Conservation (phyloP, 768 basidiomycete genomes). For the Leccinum arenicola region DNA sequence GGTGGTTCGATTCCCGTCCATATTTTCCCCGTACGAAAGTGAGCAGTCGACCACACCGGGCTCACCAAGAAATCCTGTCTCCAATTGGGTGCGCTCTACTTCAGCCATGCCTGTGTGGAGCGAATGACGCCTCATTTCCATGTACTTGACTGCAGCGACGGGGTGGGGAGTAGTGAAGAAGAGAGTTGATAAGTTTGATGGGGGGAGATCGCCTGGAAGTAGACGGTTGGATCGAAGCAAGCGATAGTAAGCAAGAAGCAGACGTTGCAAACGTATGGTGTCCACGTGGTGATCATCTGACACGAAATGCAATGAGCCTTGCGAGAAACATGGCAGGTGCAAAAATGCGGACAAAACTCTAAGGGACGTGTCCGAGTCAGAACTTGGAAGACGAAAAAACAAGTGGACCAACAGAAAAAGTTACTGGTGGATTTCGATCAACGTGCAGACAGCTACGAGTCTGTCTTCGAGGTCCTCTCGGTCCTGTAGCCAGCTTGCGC, state of each 20-base stretch:
- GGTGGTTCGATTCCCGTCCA: conserved; percentile 35
- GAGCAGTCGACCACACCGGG: conserved; percentile 57
- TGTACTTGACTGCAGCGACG: conserved; percentile 59
- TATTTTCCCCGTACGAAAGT: conserved; percentile 49
- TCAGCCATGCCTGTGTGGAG: conserved; percentile 78
- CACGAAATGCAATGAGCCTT: conserved; percentile 56
- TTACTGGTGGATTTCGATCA: conserved; percentile 69
- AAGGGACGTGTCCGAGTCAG: not conserved
- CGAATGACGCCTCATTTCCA: conserved; percentile 79
- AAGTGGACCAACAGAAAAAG: conserved; percentile 58
- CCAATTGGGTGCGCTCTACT: conserved; percentile 64
- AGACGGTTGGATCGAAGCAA: conserved; percentile 71
- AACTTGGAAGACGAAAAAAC: conserved; percentile 1
- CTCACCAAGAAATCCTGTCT: conserved; percentile 59
- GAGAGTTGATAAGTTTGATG: conserved; percentile 40
- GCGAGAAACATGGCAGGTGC: conserved; percentile 37
- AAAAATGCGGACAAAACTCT: conserved; percentile 62
- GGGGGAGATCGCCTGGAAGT: conserved; percentile 51
- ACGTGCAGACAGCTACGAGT: conserved; percentile 55
- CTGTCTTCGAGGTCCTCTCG: conserved; percentile 47
- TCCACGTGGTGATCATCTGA: conserved; percentile 33
- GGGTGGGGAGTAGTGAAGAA: conserved; percentile 48
- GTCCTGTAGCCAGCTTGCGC: conserved; percentile 73
- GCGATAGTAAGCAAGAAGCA: conserved; percentile 80
- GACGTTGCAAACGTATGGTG: conserved; percentile 54